These are phyloP conservation scores for Claviceps citrina DNA, from an alignment of 2,329 filamentous ascomycete genomes.

Conservation along the genomic window DNA sequence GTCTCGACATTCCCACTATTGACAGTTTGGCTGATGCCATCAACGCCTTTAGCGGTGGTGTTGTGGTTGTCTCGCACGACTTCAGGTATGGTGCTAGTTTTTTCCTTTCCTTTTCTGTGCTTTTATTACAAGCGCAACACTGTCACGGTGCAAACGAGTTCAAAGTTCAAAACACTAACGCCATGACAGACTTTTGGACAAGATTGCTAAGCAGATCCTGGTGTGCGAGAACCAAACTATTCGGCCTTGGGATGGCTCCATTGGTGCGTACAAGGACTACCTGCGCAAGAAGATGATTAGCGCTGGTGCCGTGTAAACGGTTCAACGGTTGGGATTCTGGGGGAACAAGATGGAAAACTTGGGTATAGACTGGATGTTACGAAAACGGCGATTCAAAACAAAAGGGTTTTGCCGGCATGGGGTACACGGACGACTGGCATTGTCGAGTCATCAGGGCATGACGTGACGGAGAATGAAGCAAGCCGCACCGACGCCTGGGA, in stretches of 20 bases:
- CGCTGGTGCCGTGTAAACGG: constrained; percentile 64
- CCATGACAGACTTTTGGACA: constrained; percentile 67
- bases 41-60: constrained; percentile 89
- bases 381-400: constrained; percentile 6
- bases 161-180: constrained; percentile 12
- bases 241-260: constrained; percentile 71
- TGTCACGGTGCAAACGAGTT: not conserved
- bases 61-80: constrained; percentile 95
- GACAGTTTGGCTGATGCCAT: constrained; percentile 96
- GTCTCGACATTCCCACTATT: constrained; percentile 96
- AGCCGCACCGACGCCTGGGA: constrained; percentile 16
- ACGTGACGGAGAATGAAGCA: not conserved
- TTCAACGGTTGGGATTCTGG: constrained; percentile 1
- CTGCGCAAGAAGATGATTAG: constrained; percentile 97
- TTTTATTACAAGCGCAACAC: too few relatives aligned
- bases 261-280: constrained; percentile 95
- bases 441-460: constrained; percentile 9
- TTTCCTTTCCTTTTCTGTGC: too few relatives aligned
- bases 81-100: constrained; percentile 58
- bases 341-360: constrained; percentile 2
- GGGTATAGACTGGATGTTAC: constrained; percentile 10
- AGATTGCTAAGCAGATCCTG: constrained; percentile 98
- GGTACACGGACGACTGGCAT: constrained; percentile 7
- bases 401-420: constrained; percentile 7
- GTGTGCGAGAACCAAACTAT: constrained; percentile 98